These are phyloP conservation scores for Boletus mariae DNA, from an alignment of 1,284 basidiomycete genomes.

Conservation along the genomic window DNA sequence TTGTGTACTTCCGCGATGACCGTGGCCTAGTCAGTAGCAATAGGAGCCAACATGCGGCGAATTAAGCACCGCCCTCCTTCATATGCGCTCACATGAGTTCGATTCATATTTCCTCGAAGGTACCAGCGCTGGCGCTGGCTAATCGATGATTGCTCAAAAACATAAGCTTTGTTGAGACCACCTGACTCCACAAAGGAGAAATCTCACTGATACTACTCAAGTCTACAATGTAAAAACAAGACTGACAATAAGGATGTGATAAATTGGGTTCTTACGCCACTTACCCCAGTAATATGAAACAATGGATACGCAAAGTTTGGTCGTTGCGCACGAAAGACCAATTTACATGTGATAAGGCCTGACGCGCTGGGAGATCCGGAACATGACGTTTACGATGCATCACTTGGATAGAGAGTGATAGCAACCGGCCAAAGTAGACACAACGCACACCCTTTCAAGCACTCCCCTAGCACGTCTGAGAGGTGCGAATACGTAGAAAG, in stretches of 20 bases:
- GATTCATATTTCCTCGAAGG: conserved; percentile 7
- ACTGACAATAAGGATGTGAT: not conserved
- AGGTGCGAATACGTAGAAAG: not conserved
- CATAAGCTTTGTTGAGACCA: not conserved
- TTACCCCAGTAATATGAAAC: conserved; percentile 10
- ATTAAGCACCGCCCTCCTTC: conserved; percentile 15
- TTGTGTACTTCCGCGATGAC: conserved; percentile 22
- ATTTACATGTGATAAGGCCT: not conserved
- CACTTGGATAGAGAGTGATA: not conserved
- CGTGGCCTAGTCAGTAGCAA: conserved; percentile 19
- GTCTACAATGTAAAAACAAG: not conserved
- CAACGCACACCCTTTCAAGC: not conserved
- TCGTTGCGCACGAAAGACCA: not conserved
- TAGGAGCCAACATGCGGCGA: not conserved
- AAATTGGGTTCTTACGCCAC: not conserved
- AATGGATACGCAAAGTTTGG: conserved; percentile 6
- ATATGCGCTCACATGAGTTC: conserved; percentile 1
- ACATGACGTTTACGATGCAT: conserved; percentile 1
- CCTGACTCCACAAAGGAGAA: not conserved
- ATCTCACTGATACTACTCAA: conserved; percentile 1
- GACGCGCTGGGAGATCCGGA: conserved; percentile 10
- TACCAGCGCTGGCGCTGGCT: not conserved
- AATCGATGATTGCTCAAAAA: conserved; percentile 8
- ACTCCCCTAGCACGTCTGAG: not conserved
- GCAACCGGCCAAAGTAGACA: not conserved